These are phyloP conservation scores for Tolypocladium endophyticum DNA, from an alignment of 2,329 filamentous ascomycete species.

Conservation along the genomic window DNA sequence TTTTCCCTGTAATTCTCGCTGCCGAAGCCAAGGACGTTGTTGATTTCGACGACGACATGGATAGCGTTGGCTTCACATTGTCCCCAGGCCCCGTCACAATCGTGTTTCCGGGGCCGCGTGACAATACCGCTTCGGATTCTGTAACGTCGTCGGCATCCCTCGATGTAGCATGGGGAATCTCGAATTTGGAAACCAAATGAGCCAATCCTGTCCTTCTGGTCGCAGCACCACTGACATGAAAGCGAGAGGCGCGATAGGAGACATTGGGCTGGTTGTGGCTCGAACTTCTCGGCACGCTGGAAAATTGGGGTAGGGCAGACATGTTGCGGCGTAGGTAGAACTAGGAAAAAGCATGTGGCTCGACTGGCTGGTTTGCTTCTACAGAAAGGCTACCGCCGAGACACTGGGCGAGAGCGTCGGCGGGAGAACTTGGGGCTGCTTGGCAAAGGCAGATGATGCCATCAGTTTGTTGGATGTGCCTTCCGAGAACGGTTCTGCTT, in stretches of 20 bases:
- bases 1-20: background rate
- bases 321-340: background rate
- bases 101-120: background rate
- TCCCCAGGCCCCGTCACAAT: background rate
- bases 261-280: background rate
- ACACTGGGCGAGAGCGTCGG: background rate
- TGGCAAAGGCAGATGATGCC: background rate
- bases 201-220: slow-evolving; percentile 11
- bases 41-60: background rate
- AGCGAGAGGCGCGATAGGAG: background rate
- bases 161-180: slow-evolving; percentile 15
- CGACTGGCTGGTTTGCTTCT: background rate
- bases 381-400: background rate
- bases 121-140: background rate
- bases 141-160: background rate
- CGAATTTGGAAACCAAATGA: slow-evolving; percentile 24
- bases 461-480: background rate
- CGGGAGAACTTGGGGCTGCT: background rate
- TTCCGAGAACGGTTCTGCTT: background rate
- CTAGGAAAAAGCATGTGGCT: background rate
- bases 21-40: background rate
- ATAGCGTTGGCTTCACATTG: background rate
- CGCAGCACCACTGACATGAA: background rate
- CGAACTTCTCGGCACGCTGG: background rate
- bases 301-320: background rate